Base-by-base conservation (phyloP, 345 rosid species). In the Erucastrum elatum region DNA sequence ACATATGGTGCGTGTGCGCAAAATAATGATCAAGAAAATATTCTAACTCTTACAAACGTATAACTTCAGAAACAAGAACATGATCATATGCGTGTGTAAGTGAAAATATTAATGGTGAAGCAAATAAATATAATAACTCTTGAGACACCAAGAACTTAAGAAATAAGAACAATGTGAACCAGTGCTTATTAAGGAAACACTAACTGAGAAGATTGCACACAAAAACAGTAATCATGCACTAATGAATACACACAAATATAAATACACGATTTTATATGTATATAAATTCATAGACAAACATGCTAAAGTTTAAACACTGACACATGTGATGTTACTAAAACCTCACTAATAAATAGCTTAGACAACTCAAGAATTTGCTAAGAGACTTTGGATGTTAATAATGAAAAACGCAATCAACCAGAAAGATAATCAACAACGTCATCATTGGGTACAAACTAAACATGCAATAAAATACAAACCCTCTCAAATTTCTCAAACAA, bases 381-480 rank as follows among this genome's bases (percentile, higher is more conserved):
- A 26, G 27, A 35, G n/a, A 44, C 3, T 26, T n/a, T 0, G 37
- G 15, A 65, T 41, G 21, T 8, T 8, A 4, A 59, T 71, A 71
- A 71, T 12, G 62, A 25, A 39, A 71, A 72, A 41, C 72, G 46
- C 39, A 64, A 65, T 73, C 5, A 68, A 67, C 39, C 55, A 66
- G 72, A 74, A 78, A 13, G 31, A 70, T 70, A 37, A 78, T 13
- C 30, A 58, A 11, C 34, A 60, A 11, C 35, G 72, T 44, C 69
- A 73, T 66, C 30, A 76, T 30, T 65, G 55, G 60, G 78, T 60
- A 69, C 81, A 76, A 76, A 49, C 11, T n/a, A 72, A 76, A 58
- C 75, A 68, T 21, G 21, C 21, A 21, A 21, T 21, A 21, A 21
- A 21, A 21, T 21, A 21, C 21, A 21, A 21, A 21, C 21, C 21